These are phyloP conservation scores for Buddleja alternifolia DNA, from an alignment of 257 asterid genomes.

Conservation along the genomic window DNA sequence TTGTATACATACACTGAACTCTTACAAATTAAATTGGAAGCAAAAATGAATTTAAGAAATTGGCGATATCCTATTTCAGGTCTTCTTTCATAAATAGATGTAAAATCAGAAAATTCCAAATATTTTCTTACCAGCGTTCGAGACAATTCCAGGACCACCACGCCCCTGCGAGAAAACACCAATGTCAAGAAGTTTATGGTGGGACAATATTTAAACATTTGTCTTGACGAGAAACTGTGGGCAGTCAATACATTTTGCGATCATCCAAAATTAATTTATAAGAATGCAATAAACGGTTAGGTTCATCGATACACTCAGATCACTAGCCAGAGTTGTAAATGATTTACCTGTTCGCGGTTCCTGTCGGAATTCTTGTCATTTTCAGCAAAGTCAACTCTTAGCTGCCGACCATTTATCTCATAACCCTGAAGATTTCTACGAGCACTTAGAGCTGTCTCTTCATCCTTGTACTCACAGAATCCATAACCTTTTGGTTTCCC, in stretches of 20 bases:
- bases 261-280: neutral
- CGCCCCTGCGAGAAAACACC: conserved; percentile 71
- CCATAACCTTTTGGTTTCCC: conserved; percentile 98
- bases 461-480: conserved; percentile 96
- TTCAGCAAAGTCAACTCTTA: conserved; percentile 96
- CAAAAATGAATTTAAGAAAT: conserved; percentile 9
- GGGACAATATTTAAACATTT: neutral
- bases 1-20: neutral
- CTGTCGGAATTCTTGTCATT: conserved; percentile 83
- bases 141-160: conserved; percentile 79
- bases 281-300: conserved; percentile 9
- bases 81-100: neutral
- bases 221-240: neutral
- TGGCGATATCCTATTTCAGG: conserved; percentile 12
- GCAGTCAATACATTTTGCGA: neutral
- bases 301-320: conserved; percentile 10
- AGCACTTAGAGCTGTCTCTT: conserved; percentile 94
- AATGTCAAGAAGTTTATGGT: conserved; percentile 5
- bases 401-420: conserved; percentile 90
- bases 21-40: neutral
- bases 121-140: conserved; percentile 61
- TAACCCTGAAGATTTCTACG: conserved; percentile 94
- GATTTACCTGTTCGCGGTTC: conserved; percentile 75
- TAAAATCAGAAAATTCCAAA: conserved; percentile 23
- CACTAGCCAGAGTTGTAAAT: conserved; percentile 14